Evolutionary conservation across 352 stramenopile species (phyloP).

Genomic region (Aphanomyces cochlioides): DNA sequence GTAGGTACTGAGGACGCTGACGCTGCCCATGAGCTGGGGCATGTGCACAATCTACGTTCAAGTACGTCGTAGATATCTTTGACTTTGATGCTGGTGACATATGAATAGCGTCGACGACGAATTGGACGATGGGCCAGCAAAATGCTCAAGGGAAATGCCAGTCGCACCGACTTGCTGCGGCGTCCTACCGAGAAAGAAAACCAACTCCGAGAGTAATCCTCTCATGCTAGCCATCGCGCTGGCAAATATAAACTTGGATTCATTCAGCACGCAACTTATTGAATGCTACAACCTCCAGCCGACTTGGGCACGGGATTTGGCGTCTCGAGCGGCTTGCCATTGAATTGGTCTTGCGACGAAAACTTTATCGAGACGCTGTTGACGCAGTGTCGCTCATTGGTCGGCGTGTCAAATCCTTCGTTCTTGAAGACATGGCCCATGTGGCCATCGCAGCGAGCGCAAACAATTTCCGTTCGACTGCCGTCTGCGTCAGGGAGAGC

Average conservation of each 20-base stretch:
- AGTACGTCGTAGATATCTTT: slow-evolving; percentile 41
- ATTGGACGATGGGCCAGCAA: slow-evolving; percentile 82
- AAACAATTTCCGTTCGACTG: slow-evolving; percentile 84
- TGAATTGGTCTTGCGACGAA: neutral
- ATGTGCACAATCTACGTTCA: slow-evolving; percentile 79
- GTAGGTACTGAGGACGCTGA: slow-evolving; percentile 21
- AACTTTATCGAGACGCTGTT: slow-evolving; percentile 90
- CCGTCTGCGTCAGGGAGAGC: slow-evolving; percentile 64
- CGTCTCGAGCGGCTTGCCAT: neutral
- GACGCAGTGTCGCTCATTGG: slow-evolving; percentile 86
- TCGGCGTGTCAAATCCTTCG: slow-evolving; percentile 83
- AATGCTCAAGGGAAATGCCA: slow-evolving; percentile 74
- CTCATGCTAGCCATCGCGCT: neutral
- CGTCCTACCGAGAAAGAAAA: slow-evolving; percentile 30
- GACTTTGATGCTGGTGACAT: neutral
- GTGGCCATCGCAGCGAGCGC: slow-evolving; percentile 81
- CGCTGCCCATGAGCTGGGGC: slow-evolving; percentile 69
- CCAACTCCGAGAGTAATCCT: slow-evolving; percentile 29
- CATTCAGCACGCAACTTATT: neutral
- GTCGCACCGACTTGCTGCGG: slow-evolving; percentile 56
- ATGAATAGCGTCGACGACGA: slow-evolving; percentile 56
- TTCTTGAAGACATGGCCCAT: slow-evolving; percentile 91
- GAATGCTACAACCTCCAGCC: neutral
- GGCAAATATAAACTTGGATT: no score
- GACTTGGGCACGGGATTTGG: neutral